Percentiles rank a stretch among this genome's conserved stretches.
Evolutionary conservation across 2,329 filamentous ascomycete genomes (phyloP).

Genomic region (Scolecobasidium constrictum): DNA sequence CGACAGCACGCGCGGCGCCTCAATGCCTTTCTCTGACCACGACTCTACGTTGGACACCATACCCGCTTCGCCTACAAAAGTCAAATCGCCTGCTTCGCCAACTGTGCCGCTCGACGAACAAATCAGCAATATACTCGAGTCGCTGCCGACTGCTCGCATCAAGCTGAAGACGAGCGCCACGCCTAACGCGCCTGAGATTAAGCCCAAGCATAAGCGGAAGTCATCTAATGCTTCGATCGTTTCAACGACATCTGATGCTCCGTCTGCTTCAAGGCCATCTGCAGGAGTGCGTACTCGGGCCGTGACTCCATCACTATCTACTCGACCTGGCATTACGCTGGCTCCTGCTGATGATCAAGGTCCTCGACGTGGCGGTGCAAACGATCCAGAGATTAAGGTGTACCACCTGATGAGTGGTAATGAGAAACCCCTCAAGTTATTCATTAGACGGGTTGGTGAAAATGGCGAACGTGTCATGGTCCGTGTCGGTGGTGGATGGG

Average conservation of each 20-base stretch:
- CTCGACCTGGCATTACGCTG: slow-evolving; percentile 12
- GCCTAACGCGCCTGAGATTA: slow-evolving; percentile 19
- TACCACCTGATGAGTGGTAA: slow-evolving; percentile 84
- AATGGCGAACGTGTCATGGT: slow-evolving; percentile 93
- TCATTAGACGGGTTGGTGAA: slow-evolving; percentile 86
- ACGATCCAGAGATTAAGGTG: slow-evolving; percentile 62
- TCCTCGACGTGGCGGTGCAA: slow-evolving; percentile 20
- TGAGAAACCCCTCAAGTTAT: slow-evolving; percentile 84
- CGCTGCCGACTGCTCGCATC: slow-evolving; percentile 71
- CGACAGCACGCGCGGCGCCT: neutral
- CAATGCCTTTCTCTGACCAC: slow-evolving; percentile 3
- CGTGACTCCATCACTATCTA: slow-evolving; percentile 11
- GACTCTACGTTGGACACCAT: neutral
- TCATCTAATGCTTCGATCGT: slow-evolving; percentile 11
- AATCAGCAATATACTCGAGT: slow-evolving; percentile 20
- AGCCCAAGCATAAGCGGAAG: slow-evolving; percentile 15
- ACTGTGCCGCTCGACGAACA: slow-evolving; percentile 9
- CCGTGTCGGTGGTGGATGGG: slow-evolving; percentile 95
- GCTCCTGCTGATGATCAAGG: slow-evolving; percentile 14
- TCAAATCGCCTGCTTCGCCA: slow-evolving; percentile 8
- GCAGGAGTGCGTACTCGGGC: slow-evolving; percentile 26
- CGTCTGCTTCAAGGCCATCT: no score
- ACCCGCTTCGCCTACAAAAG: slow-evolving; percentile 1
- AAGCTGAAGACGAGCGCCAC: slow-evolving; percentile 50
- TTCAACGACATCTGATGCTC: neutral